phyloP scores from a whole-genome alignment of 345 rosid species.

The Mallotus nudiflorus region DNA sequence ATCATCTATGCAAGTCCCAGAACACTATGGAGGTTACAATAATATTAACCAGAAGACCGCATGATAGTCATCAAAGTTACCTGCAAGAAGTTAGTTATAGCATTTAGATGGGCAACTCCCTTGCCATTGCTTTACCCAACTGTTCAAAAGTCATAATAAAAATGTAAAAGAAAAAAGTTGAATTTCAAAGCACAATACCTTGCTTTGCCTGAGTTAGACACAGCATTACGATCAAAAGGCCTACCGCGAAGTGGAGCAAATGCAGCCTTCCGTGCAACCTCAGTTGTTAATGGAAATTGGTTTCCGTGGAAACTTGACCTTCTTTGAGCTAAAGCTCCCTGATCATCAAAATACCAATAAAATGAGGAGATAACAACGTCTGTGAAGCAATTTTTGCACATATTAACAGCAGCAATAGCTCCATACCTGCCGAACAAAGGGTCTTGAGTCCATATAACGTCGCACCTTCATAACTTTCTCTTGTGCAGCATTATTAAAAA shows the following conservation, averaged over 20 bases:
- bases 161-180: background rate
- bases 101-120: constrained; percentile 3
- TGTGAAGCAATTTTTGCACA: too few relatives aligned
- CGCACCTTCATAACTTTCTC: constrained; percentile 51
- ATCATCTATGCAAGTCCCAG: constrained; percentile 20
- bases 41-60: constrained; percentile 34
- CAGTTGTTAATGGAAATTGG: constrained; percentile 59
- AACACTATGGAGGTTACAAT: constrained; percentile 24
- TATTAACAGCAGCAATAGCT: background rate
- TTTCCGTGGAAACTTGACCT: constrained; percentile 66
- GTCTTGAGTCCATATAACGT: constrained; percentile 59
- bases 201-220: constrained; percentile 46
- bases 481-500: constrained; percentile 38
- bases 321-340: constrained; percentile 79
- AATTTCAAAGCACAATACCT: constrained; percentile 44
- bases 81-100: constrained; percentile 30
- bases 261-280: constrained; percentile 54
- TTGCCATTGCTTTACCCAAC: background rate
- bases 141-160: background rate
- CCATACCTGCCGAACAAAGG: constrained; percentile 77
- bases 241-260: constrained; percentile 50
- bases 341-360: constrained; percentile 17
- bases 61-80: constrained; percentile 45
- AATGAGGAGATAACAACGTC: background rate
- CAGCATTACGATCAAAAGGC: constrained; percentile 46